Evolutionary conservation across 169 alveolate species (phyloP).

Genomic region (Cryptosporidium sp.): DNA sequence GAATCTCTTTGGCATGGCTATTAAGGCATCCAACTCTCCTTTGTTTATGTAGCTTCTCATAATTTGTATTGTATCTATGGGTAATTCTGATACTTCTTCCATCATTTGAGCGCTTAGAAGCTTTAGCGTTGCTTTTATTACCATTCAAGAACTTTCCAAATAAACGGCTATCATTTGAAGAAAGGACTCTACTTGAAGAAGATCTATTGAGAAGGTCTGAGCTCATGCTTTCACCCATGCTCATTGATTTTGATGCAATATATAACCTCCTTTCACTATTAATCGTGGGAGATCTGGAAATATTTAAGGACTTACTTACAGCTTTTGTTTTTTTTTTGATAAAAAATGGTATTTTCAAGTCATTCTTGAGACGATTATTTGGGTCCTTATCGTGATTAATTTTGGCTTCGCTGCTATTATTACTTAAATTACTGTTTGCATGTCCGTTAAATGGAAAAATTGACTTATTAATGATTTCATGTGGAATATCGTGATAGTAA

Average conservation of each 20-base stretch:
- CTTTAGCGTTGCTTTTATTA: background rate
- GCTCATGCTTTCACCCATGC: background rate
- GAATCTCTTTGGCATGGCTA: constrained; percentile 25
- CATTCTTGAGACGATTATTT: background rate
- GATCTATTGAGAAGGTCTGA: background rate
- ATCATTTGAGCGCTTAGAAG: background rate
- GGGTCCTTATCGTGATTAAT: background rate
- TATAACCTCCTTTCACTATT: background rate
- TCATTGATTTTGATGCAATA: constrained; percentile 1
- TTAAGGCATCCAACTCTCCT: constrained; percentile 20
- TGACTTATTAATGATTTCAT: background rate
- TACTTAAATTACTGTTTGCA: background rate
- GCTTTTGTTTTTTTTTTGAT: background rate
- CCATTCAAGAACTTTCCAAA: background rate
- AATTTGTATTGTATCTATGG: constrained; percentile 46
- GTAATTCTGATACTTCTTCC: background rate
- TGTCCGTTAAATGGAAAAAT: background rate
- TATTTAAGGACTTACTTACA: background rate
- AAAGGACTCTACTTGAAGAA: background rate
- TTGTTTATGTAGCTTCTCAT: constrained; percentile 59
- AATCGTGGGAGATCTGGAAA: background rate
- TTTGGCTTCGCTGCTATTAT: background rate
- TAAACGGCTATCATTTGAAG: background rate
- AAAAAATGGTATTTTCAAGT: background rate
- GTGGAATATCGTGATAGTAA: constrained; percentile 5